phyloP scores from a whole-genome alignment of 495 filamentous ascomycete species.

The Penicillium salamii region DNA sequence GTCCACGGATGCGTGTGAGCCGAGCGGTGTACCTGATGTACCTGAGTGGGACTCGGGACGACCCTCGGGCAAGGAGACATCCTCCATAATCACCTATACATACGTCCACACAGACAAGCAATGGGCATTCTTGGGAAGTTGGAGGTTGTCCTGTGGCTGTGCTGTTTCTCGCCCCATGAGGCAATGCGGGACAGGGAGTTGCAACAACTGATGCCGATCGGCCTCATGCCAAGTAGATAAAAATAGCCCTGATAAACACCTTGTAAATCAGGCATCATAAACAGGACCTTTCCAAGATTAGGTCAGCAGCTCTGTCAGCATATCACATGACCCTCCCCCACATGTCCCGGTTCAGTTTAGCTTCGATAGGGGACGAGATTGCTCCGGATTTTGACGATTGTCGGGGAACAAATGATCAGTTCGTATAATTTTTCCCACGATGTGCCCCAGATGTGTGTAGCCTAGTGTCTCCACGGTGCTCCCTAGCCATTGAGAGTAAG shows the following conservation, averaged over 20 bases:
- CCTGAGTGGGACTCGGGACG: slow-evolving; percentile 6
- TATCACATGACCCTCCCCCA: slow-evolving; percentile 1
- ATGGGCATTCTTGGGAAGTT: slow-evolving; percentile 3
- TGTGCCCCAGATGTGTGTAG: background rate
- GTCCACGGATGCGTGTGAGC: slow-evolving; percentile 9
- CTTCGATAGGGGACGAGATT: slow-evolving; percentile 8
- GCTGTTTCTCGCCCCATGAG: slow-evolving; percentile 10
- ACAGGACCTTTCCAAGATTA: too few species aligned
- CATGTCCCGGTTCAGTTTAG: background rate
- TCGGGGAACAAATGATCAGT: background rate
- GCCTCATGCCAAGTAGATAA: slow-evolving; percentile 4
- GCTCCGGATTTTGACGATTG: slow-evolving; percentile 1
- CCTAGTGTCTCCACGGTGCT: background rate
- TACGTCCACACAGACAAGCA: slow-evolving; percentile 11
- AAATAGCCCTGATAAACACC: background rate
- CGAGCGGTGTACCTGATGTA: background rate
- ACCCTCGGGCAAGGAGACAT: slow-evolving; percentile 14
- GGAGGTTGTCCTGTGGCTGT: slow-evolving; percentile 22
- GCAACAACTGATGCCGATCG: slow-evolving; percentile 5
- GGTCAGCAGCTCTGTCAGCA: background rate
- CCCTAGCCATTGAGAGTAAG: background rate
- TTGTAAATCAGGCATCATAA: too few species aligned
- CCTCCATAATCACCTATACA: slow-evolving; percentile 31
- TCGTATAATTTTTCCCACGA: too few species aligned
- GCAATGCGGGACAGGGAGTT: slow-evolving; percentile 7